Evolutionary conservation across 495 filamentous ascomycete species (phyloP), one percentile per base, ranked within the genome.

Genomic region (Hypoxylon perforatum): DNA sequence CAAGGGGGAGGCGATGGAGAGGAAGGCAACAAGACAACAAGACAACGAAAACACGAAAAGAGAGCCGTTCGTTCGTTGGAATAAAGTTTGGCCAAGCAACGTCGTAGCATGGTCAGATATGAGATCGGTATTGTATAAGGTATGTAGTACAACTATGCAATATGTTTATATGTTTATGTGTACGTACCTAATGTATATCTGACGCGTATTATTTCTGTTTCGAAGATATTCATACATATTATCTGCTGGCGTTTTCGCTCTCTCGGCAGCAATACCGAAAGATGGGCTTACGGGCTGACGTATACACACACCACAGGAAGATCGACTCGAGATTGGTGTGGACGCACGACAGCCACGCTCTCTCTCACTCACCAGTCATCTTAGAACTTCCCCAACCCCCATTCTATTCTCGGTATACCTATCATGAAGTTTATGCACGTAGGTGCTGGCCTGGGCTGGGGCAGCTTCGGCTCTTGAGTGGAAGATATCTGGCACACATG

Each of bases 31-130:
- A n/a, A 28, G 25, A 28, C 30, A 9, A 10, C 30, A 1, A 33
- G 30, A 10, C 2, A 10, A 10, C 2, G 30, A 33, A 1, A 33
- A 10, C 30, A n/a, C n/a, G n/a, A n/a, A n/a, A 10, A 39, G 22
- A 18, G 10, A 42, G 55, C 15, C 19, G 65, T 63, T 68, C 25
- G 8, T n/a, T 28, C 65, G 65, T 68, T 68, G 59, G 65, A 68
- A 68, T 68, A 68, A 59, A 68, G 65, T 68, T 68, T 59, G 49
- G 65, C 59, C 65, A 68, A 67, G 65, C 58, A 49, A 50, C 55
- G 46, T 21, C 33, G 42, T 30, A 57, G n/a, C n/a, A n/a, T n/a
- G n/a, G n/a, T n/a, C n/a, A n/a, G n/a, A 33, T 33, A 33, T 3
- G 30, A 33, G 30, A 10, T 33, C n/a, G 30, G 7, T 28, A 8